Percentiles rank a stretch among this genome's conserved stretches.
phyloP scores from a whole-genome alignment of 345 rosid species.

The Eucalyptus regnans region DNA sequence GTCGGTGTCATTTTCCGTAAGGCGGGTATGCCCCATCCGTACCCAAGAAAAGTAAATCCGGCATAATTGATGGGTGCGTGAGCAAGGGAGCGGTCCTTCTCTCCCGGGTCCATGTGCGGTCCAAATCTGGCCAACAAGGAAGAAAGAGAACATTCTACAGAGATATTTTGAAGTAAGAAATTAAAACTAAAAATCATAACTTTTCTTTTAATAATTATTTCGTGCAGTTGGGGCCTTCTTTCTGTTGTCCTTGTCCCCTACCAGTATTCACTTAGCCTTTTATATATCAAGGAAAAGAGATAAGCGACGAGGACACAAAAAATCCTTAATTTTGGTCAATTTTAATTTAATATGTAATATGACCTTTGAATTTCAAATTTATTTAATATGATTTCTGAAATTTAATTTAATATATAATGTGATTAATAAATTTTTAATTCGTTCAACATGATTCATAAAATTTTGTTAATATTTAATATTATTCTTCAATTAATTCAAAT shows the following conservation, averaged over 20 bases:
- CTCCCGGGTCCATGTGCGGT: neutral
- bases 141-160: neutral
- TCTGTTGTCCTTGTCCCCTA: neutral
- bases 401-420: no score
- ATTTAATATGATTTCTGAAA: rapidly evolving
- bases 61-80: neutral
- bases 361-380: no score
- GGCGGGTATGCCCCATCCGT: neutral
- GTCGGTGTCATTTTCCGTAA: rapidly evolving
- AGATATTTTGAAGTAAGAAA: neutral
- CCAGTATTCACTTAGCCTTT: neutral
- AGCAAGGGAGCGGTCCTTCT: neutral
- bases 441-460: rapidly evolving
- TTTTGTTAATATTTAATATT: no score
- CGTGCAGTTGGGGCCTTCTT: neutral
- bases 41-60: neutral
- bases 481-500: rapidly evolving
- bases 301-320: neutral
- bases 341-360: no score
- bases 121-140: neutral
- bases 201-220: neutral
- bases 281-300: no score
- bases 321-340: neutral
- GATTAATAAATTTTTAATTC: no score
- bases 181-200: neutral